Base-by-base conservation (phyloP, 345 rosid genomes). In the Sonneratia alba region DNA sequence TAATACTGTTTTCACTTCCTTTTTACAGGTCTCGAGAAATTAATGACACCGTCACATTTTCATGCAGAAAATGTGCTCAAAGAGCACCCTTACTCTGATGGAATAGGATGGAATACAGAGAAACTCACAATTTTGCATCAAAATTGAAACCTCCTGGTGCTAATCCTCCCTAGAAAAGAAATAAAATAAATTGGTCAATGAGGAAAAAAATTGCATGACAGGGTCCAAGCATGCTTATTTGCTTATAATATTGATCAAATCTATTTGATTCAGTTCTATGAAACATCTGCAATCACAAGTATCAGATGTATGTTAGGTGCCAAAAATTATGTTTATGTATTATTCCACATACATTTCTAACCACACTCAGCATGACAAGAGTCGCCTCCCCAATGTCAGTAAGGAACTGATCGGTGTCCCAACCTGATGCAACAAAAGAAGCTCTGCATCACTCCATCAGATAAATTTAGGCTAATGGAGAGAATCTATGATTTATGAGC, bases 61-160 rank as follows among this genome's bases (percentile, higher is more conserved):
- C 42, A 15, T 21, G 9, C 49, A 42, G 61, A 36, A 43, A 36
- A 10, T 6, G 0, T 0, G 18, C 47, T 47, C 70, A 56, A 13
- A 24, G 51, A 74, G 42, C 68, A 67, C 89, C 22, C 22, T 13
- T 32, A 32, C 14, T 21, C 61, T 0, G 32, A 62, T 10, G 53
- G 37, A 37, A 48, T 11, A 19, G 40, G 18, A 2, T 61, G 37
- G 49, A 67, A 45, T 66, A 56, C 6, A 36, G 55, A 74, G 42
- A 70, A 38, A 67, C 90, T 81, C 56, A 95, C 96, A 92, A 75
- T 88, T 95, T 95, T 40, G 99, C 98, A 74, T 95, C 99, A 42
- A 95, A 95, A 83, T 95, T 89, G 88, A 92, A 90, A 40, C 99
- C 99, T 73, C 99, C 99, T 3, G 99, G 98, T 24, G 96, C 90